Evolutionary conservation across 108 stramenopile genomes (phyloP).

Genomic region (Nitzschia inconspicua): DNA sequence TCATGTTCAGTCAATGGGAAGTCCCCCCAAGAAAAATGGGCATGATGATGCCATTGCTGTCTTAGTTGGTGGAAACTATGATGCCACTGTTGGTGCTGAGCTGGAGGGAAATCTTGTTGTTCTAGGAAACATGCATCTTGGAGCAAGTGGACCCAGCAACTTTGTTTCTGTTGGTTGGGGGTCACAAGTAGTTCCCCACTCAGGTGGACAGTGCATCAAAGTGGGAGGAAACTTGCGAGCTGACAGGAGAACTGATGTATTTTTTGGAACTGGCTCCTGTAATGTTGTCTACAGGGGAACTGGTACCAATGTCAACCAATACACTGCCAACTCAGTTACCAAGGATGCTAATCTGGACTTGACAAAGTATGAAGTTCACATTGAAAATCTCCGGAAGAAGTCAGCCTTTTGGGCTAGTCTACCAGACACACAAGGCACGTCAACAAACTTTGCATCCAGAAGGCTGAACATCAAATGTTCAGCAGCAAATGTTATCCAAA

Average conservation of each 20-base stretch:
- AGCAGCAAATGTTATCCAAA: too few species aligned
- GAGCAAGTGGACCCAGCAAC: neutral
- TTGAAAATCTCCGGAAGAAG: neutral
- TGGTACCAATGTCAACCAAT: neutral
- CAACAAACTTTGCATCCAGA: too few species aligned
- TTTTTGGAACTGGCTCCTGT: neutral
- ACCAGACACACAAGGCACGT: neutral
- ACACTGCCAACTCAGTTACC: too few species aligned
- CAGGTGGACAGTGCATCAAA: slow-evolving; percentile 1
- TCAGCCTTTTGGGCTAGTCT: neutral
- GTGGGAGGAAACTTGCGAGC: neutral
- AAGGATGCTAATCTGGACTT: neutral
- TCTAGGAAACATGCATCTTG: slow-evolving; percentile 12
- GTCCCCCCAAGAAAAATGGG: neutral
- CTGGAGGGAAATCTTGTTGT: slow-evolving; percentile 29
- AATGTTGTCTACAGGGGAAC: slow-evolving; percentile 5
- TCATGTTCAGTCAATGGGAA: too few species aligned
- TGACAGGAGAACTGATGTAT: neutral
- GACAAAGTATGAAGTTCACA: neutral
- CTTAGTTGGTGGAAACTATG: slow-evolving; percentile 15
- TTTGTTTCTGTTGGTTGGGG: slow-evolving; percentile 7
- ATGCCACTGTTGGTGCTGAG: slow-evolving; percentile 1
- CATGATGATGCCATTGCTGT: slow-evolving; percentile 11
- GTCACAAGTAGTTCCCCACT: neutral
- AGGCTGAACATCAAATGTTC: too few species aligned